Percentiles rank a stretch among this genome's conserved stretches.
Evolutionary conservation across 2,329 filamentous ascomycete species (phyloP).

Genomic region (Sclerotinia spermophila): DNA sequence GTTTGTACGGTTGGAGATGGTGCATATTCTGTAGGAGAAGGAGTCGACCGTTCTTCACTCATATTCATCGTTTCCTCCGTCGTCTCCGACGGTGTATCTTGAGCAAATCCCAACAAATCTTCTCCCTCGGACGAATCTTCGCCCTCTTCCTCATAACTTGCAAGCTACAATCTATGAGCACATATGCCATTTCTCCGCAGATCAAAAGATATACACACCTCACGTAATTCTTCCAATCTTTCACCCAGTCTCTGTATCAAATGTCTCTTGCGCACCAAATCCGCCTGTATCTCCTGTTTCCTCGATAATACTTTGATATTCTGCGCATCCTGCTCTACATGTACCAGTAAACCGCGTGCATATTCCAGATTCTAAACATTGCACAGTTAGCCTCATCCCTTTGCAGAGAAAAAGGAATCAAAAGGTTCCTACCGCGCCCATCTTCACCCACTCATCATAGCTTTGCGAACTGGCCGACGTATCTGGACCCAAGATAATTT

Average conservation of each 20-base stretch:
- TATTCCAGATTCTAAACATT: constrained; percentile 64
- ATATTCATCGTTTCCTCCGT: constrained; percentile 21
- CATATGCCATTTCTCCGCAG: background rate
- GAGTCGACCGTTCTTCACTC: constrained; percentile 13
- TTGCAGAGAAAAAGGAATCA: background rate
- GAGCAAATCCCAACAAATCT: constrained; percentile 48
- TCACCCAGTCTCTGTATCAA: constrained; percentile 63
- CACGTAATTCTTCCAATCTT: constrained; percentile 63
- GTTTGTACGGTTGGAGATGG: constrained; percentile 7
- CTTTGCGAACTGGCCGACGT: constrained; percentile 53
- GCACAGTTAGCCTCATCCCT: background rate
- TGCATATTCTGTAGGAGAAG: constrained; percentile 22
- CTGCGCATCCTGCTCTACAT: constrained; percentile 65
- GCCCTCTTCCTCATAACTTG: constrained; percentile 26
- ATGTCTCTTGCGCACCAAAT: constrained; percentile 63
- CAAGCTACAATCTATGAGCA: constrained; percentile 24
- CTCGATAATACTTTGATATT: constrained; percentile 55
- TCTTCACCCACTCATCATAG: constrained; percentile 63
- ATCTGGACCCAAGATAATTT: constrained; percentile 59
- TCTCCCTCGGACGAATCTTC: constrained; percentile 48
- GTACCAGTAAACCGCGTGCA: constrained; percentile 64
- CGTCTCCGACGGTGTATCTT: constrained; percentile 49
- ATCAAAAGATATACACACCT: constrained; percentile 42
- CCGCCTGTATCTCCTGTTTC: constrained; percentile 58
- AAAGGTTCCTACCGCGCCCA: constrained; percentile 44